These are phyloP conservation scores for Fusarium gaditjirri DNA, from an alignment of 2,329 filamentous ascomycete genomes.

Conservation along the genomic window DNA sequence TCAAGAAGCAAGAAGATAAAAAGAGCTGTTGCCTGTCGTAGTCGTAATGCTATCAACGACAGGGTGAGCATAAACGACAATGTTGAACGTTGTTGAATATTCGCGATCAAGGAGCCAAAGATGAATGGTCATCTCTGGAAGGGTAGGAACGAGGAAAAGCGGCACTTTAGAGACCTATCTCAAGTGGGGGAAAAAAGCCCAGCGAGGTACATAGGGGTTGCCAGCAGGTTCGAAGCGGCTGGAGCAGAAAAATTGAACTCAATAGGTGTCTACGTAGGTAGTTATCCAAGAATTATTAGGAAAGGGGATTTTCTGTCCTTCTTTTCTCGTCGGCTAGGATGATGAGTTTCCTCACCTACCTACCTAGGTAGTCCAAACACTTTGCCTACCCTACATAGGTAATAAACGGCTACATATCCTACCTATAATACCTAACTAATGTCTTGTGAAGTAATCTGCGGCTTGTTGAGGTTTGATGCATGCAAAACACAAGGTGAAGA, in stretches of 20 bases:
- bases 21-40: conserved; percentile 32
- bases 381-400: neutral
- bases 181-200: neutral
- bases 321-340: neutral
- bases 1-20: conserved; percentile 20
- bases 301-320: neutral
- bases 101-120: neutral
- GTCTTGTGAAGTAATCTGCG: neutral
- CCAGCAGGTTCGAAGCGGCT: neutral
- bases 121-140: neutral
- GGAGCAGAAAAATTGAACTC: neutral
- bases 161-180: neutral
- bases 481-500: neutral
- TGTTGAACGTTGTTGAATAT: conserved; percentile 1
- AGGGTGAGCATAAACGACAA: conserved; percentile 10
- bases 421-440: no score
- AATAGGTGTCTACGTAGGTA: neutral
- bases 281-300: neutral
- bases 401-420: neutral
- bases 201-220: neutral
- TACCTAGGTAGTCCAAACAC: neutral
- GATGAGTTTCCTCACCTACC: neutral
- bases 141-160: neutral
- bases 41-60: conserved; percentile 21
- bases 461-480: neutral